These are phyloP conservation scores for Coemansia aciculifera DNA, from an alignment of 192 early-diverging fungal species.

Conservation along the genomic window DNA sequence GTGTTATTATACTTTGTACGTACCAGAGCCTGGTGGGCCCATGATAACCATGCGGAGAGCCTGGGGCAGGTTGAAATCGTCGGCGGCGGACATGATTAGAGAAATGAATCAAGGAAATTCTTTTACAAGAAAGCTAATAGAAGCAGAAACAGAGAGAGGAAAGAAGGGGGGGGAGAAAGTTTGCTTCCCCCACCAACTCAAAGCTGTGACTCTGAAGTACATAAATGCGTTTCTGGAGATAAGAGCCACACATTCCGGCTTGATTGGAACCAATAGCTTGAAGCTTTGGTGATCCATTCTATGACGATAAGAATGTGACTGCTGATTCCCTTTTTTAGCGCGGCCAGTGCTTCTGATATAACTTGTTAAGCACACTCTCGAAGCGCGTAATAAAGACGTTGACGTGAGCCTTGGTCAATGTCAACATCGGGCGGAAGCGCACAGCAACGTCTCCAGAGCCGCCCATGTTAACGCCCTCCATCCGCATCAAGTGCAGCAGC, in stretches of 20 bases:
- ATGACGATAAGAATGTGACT: neutral
- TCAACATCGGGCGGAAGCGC: slow-evolving; percentile 72
- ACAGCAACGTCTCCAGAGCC: slow-evolving; percentile 63
- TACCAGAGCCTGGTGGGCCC: slow-evolving; percentile 88
- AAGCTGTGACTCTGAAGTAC: neutral
- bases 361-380: slow-evolving; percentile 58
- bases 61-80: slow-evolving; percentile 53
- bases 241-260: neutral
- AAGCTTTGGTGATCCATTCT: neutral
- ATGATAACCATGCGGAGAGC: slow-evolving; percentile 79
- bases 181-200: neutral
- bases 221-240: no score
- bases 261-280: neutral
- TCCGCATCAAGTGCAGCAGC: slow-evolving; percentile 59
- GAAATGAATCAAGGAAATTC: slow-evolving; percentile 1
- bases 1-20: slow-evolving; percentile 20
- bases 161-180: neutral
- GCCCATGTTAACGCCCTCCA: slow-evolving; percentile 68
- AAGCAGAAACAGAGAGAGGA: neutral
- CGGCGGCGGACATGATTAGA: slow-evolving; percentile 18
- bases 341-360: slow-evolving; percentile 54
- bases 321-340: slow-evolving; percentile 4
- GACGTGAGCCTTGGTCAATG: slow-evolving; percentile 65
- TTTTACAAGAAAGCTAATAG: slow-evolving; percentile 8
- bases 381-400: slow-evolving; percentile 67